Conservation (phyloP, 371 early-diverging fungal species). For the Mucor indicus region DNA sequence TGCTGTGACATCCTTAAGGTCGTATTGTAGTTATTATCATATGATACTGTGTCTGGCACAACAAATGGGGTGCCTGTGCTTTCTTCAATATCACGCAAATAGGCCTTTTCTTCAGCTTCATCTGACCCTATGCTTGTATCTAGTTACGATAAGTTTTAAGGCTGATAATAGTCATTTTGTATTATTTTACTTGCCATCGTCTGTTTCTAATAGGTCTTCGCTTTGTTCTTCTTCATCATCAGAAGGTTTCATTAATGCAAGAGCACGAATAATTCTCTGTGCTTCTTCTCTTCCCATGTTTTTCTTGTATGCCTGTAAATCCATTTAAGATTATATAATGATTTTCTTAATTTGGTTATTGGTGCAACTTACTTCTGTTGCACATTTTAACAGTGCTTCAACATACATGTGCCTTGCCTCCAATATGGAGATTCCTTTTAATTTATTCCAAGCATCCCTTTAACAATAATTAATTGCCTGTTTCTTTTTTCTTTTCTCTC, state of each 20-base stretch:
- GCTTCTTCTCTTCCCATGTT: constrained; percentile 24
- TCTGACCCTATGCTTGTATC: constrained; percentile 18
- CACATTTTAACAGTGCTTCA: constrained; percentile 23
- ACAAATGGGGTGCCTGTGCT: constrained; percentile 3
- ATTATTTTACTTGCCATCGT: constrained; percentile 7
- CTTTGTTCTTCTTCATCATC: constrained; percentile 22
- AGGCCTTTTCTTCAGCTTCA: constrained; percentile 27
- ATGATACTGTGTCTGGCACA: neutral
- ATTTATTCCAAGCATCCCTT: constrained; percentile 32
- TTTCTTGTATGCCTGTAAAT: constrained; percentile 20
- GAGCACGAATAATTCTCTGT: constrained; percentile 34
- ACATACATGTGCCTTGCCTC: constrained; percentile 29
- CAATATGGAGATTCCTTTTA: constrained; percentile 16
- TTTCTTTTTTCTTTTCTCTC: neutral
- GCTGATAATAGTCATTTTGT: neutral
- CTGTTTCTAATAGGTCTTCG: constrained; percentile 23
- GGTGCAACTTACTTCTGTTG: constrained; percentile 13
- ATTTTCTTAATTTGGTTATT: neutral
- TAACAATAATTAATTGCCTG: neutral
- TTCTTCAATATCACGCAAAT: constrained; percentile 20
- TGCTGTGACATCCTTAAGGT: neutral
- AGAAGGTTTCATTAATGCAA: constrained; percentile 34
- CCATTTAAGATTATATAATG: neutral
- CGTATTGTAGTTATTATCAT: constrained; percentile 4
- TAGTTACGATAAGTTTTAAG: neutral